Evolutionary conservation across 257 asterid genomes (phyloP).

Genomic region (Solanum lycopersicoides): DNA sequence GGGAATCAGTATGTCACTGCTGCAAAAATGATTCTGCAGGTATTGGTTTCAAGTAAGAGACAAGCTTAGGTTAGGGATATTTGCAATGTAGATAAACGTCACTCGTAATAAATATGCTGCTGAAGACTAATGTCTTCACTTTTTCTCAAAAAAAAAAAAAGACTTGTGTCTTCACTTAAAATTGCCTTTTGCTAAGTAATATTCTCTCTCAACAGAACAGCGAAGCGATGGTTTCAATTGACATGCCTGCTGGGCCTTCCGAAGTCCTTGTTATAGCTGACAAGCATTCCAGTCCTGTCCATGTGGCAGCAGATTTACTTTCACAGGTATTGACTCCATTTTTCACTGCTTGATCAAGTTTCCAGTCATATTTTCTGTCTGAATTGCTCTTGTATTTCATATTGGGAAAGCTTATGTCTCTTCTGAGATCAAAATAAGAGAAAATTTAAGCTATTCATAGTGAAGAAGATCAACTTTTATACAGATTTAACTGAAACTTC

Average conservation of each 20-base stretch:
- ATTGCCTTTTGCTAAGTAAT: background rate
- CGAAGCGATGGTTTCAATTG: constrained; percentile 95
- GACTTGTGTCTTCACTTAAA: constrained; percentile 6
- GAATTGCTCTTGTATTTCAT: background rate
- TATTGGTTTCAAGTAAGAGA: constrained; percentile 6
- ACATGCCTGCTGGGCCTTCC: constrained; percentile 99
- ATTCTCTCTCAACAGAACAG: constrained; percentile 60
- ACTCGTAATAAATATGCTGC: background rate
- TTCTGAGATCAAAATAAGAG: background rate
- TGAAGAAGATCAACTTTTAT: background rate
- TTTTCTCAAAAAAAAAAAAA: background rate
- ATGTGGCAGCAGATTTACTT: constrained; percentile 92
- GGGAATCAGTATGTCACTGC: constrained; percentile 99
- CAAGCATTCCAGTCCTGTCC: constrained; percentile 76
- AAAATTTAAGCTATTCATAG: background rate
- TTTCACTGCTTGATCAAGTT: background rate
- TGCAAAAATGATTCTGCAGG: constrained; percentile 97
- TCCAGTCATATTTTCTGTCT: background rate
- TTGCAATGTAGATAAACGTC: background rate
- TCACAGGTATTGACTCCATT: constrained; percentile 55
- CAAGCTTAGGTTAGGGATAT: background rate
- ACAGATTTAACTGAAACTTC: background rate
- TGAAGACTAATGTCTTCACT: constrained; percentile 7
- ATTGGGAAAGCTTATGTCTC: background rate
- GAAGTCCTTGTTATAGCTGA: constrained; percentile 98